Percentiles rank a stretch among this genome's conserved stretches.
These are phyloP conservation scores for Apophysomyces sp. DNA, from an alignment of 371 early-diverging fungal species.

Conservation along the genomic window DNA sequence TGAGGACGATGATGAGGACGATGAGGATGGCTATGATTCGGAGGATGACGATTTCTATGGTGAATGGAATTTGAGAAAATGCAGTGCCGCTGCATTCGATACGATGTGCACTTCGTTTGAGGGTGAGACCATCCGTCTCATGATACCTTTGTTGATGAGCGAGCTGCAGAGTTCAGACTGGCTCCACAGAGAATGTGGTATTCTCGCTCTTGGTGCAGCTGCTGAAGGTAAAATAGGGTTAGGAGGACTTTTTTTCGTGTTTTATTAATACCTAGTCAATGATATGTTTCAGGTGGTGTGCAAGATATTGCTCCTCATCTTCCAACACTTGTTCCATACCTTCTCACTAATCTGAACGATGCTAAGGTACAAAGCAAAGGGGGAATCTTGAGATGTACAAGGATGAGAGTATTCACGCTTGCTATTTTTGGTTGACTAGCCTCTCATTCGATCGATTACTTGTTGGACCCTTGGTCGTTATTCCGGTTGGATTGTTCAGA, in stretches of 20 bases:
- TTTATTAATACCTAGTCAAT: not conserved
- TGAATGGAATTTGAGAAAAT: conserved; percentile 91
- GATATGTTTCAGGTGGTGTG: conserved; percentile 42
- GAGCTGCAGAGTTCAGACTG: conserved; percentile 73
- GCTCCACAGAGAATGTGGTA: conserved; percentile 85
- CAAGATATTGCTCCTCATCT: conserved; percentile 77
- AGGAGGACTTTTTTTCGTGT: not conserved
- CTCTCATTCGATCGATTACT: conserved; percentile 10
- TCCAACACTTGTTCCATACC: conserved; percentile 71
- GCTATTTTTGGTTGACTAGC: too few relatives aligned
- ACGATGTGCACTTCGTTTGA: conserved; percentile 75
- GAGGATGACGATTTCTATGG: conserved; percentile 75
- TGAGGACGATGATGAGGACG: conserved; percentile 68
- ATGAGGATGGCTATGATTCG: conserved; percentile 77
- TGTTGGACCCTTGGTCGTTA: conserved; percentile 22
- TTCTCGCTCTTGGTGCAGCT: conserved; percentile 91
- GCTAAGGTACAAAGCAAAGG: conserved; percentile 40
- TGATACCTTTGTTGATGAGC: conserved; percentile 73
- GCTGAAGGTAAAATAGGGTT: conserved; percentile 68
- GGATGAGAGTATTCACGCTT: not conserved
- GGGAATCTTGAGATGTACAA: too few relatives aligned
- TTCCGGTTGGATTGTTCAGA: conserved; percentile 68
- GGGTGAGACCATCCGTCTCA: conserved; percentile 63
- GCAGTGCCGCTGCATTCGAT: conserved; percentile 89
- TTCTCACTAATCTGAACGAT: conserved; percentile 71